Percentiles rank a stretch among this genome's conserved stretches.
Conservation (phyloP, 129 eudicot genomes). For the Flaveria brownii region DNA sequence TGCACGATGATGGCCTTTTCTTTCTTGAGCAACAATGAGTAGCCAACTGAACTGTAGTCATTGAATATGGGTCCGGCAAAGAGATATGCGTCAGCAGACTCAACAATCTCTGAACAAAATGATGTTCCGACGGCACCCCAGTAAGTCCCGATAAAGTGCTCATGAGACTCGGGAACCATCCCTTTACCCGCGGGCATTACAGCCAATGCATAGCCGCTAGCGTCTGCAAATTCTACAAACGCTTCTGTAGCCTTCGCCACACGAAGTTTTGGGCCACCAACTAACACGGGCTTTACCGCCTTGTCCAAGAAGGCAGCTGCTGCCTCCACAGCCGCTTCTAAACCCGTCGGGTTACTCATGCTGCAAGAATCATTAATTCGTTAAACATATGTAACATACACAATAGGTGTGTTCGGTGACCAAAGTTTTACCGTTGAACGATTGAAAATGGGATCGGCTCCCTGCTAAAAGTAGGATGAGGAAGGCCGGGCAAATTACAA, state of each 20-base stretch:
- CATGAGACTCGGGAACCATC: slow-evolving; percentile 57
- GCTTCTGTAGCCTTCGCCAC: slow-evolving; percentile 51
- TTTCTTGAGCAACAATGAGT: slow-evolving; percentile 58
- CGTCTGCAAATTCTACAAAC: slow-evolving; percentile 56
- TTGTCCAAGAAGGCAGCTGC: slow-evolving; percentile 53
- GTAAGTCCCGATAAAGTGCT: slow-evolving; percentile 64
- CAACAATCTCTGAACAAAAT: slow-evolving; percentile 59
- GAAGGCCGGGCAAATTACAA: slow-evolving; percentile 54
- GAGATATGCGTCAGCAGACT: slow-evolving; percentile 62
- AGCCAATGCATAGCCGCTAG: slow-evolving; percentile 50
- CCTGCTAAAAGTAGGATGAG: slow-evolving; percentile 62
- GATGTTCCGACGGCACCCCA: slow-evolving; percentile 73
- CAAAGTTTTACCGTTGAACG: slow-evolving; percentile 37
- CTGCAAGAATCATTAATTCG: slow-evolving; percentile 30
- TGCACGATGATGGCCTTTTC: slow-evolving; percentile 62
- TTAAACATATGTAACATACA: neutral
- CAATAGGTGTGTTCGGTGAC: neutral
- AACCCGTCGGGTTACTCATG: slow-evolving; percentile 43
- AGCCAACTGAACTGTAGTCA: slow-evolving; percentile 70
- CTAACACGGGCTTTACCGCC: slow-evolving; percentile 64
- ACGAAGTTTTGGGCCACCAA: slow-evolving; percentile 66
- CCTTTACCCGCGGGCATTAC: slow-evolving; percentile 72
- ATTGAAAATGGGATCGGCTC: slow-evolving; percentile 56
- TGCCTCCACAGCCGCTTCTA: slow-evolving; percentile 59
- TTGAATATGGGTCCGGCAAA: slow-evolving; percentile 64